Base-by-base conservation (phyloP, 2,329 filamentous ascomycete genomes). In the Fusarium ramigenum region DNA sequence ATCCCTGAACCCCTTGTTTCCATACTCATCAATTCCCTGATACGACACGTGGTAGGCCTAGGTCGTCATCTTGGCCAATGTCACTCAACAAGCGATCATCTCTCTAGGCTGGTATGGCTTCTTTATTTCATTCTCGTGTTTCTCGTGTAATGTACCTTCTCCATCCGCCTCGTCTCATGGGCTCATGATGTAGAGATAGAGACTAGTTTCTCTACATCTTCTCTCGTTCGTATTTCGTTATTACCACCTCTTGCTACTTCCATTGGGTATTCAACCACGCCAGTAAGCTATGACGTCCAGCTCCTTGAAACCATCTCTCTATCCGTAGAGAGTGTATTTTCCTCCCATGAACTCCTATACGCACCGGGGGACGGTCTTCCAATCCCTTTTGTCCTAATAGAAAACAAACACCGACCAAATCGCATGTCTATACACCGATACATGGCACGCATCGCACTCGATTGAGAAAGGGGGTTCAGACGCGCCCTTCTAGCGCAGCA, bases 401-500 rank as follows among this genome's bases (percentile, higher is more conserved):
- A 73, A 60, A 67, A 53, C 10, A 65, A 69, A 60, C 34, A 62
- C 60, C 66, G 57, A 62, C 60, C 60, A 58, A 37, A 69, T 65
- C 70, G 59, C 64, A 69, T 25, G 61, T 65, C 65, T 67, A 68
- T 69, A 66, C 53, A 70, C 53, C 37, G 66, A 50, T 70, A 60
- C 49, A 53, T 52, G 52, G 58, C 52, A 54, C 50, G 30, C 47
- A 21, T 23, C 34, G 36, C 43, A 60, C 47, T 49, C 42, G 23
- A 32, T 34, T 61, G 30, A 44, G 18, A 37, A 25, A 39, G 39
- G 28, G 39, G 21, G 42, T 39, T 73, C 43, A 77, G 18, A 60
- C 37, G 66, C 65, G 75, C 39, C 74, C 76, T 63, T 81, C 77
- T 44, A 82, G 49, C 21, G 72, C 81, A n/a, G 83, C 83, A 50